Percentiles rank a stretch among this genome's conserved stretches.
Evolutionary conservation across 1,284 basidiomycete genomes (phyloP).

Genomic region (Pseudozyma hubeiensis): DNA sequence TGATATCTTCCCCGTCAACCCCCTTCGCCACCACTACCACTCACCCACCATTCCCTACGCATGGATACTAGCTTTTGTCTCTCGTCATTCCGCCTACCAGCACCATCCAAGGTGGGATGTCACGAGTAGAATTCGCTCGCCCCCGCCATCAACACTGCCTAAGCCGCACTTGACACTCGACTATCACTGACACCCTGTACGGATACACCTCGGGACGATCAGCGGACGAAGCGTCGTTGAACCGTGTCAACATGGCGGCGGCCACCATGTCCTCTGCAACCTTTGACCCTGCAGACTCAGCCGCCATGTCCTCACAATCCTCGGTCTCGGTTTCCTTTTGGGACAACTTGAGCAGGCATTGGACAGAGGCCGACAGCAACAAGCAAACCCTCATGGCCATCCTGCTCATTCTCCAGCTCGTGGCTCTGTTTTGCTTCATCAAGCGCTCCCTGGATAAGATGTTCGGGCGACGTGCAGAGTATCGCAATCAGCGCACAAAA

Average conservation of each 20-base stretch:
- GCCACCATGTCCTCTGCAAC: not conserved
- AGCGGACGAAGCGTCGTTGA: no score
- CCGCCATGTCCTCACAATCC: constrained; percentile 11
- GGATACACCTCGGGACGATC: no score
- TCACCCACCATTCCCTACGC: not conserved
- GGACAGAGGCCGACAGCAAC: constrained; percentile 43
- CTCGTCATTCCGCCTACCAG: not conserved
- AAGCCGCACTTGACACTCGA: no score
- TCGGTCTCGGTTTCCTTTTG: constrained; percentile 22
- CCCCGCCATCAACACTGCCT: not conserved
- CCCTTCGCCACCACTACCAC: not conserved
- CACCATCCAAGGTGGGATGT: constrained; percentile 15
- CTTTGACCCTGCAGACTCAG: constrained; percentile 1
- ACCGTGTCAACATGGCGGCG: no score
- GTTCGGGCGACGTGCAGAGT: constrained; percentile 44
- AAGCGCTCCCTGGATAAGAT: constrained; percentile 47
- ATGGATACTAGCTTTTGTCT: constrained; percentile 5
- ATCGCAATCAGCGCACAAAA: constrained; percentile 44
- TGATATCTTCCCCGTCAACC: no score
- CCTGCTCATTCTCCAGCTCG: constrained; percentile 39
- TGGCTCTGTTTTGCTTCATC: constrained; percentile 32
- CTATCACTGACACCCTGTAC: no score
- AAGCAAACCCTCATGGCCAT: constrained; percentile 54
- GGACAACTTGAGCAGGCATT: constrained; percentile 34
- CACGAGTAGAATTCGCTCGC: constrained; percentile 6